Evolutionary conservation across 495 filamentous ascomycete species (phyloP).

Genomic region (Neurospora sp.): DNA sequence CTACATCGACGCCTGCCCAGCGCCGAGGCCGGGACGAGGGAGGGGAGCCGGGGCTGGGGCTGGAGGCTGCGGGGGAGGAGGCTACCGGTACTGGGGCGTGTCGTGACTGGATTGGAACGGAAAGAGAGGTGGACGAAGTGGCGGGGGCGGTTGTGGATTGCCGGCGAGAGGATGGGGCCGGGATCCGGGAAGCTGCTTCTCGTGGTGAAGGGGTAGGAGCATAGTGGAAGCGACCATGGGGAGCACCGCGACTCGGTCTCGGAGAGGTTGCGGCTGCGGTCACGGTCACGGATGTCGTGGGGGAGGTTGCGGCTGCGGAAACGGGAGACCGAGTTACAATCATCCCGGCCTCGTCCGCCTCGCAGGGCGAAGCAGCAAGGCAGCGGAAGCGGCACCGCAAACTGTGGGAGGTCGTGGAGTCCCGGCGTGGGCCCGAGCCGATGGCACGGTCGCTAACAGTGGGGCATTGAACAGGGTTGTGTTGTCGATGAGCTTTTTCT

Average conservation of each 20-base stretch:
- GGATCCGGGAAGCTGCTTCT: constrained; percentile 33
- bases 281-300: constrained; percentile 20
- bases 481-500: background rate
- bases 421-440: constrained; percentile 9
- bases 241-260: constrained; percentile 1
- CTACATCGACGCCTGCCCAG: constrained; percentile 44
- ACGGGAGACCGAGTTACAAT: constrained; percentile 42
- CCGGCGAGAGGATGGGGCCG: constrained; percentile 33
- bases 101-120: background rate
- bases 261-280: constrained; percentile 37
- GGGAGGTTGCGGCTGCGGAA: constrained; percentile 27
- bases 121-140: background rate
- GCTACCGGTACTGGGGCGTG: constrained; percentile 23
- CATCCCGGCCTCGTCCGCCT: constrained; percentile 26
- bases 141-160: constrained; percentile 29
- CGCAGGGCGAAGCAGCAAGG: constrained; percentile 9
- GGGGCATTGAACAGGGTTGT: background rate
- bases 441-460: background rate
- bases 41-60: background rate
- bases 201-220: constrained; percentile 32
- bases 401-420: background rate
- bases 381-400: background rate
- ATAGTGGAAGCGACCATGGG: constrained; percentile 30
- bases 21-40: constrained; percentile 22
- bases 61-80: background rate